These are phyloP conservation scores for Monilinia polystroma DNA, from an alignment of 2,329 filamentous ascomycete species.

Conservation along the genomic window DNA sequence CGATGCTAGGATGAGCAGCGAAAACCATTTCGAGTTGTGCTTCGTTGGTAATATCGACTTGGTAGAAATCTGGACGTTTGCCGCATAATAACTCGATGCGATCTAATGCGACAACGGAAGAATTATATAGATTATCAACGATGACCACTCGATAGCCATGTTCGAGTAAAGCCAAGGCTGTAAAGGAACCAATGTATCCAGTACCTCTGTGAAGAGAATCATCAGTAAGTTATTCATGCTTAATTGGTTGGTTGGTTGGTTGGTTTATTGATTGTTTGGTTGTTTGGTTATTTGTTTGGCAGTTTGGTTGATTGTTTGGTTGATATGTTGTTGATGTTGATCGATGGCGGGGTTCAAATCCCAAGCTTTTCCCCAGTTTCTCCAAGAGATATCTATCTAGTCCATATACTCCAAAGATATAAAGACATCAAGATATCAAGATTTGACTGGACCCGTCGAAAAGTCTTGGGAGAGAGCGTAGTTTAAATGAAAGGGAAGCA, in stretches of 20 bases:
- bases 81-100: constrained; percentile 93
- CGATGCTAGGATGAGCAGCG: constrained; percentile 83
- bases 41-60: constrained; percentile 87
- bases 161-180: constrained; percentile 83
- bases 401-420: no score
- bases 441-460: no score
- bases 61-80: constrained; percentile 80
- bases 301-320: not conserved
- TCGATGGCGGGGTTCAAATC: constrained; percentile 25
- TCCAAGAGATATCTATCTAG: constrained; percentile 1
- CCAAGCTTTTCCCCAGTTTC: constrained; percentile 8
- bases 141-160: constrained; percentile 96
- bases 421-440: not conserved
- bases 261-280: not conserved
- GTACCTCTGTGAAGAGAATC: constrained; percentile 62
- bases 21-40: constrained; percentile 83
- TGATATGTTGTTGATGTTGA: not conserved
- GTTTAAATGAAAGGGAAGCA: not conserved
- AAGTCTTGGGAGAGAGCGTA: not conserved
- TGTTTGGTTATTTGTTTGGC: no score
- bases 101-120: constrained; percentile 84
- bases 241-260: not conserved
- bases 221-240: constrained; percentile 25
- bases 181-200: constrained; percentile 99
- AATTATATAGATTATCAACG: constrained; percentile 96